These are phyloP conservation scores for Epicoccum sorghinum DNA, from an alignment of 2,329 filamentous ascomycete species.

Conservation along the genomic window DNA sequence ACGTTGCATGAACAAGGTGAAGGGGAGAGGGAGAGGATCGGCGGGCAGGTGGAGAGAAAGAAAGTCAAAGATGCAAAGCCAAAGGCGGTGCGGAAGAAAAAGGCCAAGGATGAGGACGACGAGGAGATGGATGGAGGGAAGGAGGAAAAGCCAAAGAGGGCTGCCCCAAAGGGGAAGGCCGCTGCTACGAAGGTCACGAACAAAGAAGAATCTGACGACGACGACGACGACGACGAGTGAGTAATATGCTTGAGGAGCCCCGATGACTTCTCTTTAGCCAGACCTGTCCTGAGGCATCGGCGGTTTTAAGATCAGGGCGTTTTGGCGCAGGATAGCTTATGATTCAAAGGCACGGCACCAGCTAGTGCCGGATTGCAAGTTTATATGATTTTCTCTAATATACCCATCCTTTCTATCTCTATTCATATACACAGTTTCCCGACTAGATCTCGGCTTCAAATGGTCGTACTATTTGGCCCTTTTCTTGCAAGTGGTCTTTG, in stretches of 20 bases:
- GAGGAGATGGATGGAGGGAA: constrained; percentile 3
- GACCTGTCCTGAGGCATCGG: too few species aligned
- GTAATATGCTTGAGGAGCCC: background rate
- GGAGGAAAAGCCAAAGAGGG: constrained; percentile 15
- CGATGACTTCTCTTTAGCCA: too few species aligned
- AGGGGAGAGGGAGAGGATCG: constrained; percentile 74
- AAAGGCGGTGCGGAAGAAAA: constrained; percentile 43
- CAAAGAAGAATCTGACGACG: constrained; percentile 25
- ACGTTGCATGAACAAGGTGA: constrained; percentile 71
- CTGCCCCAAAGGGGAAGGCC: constrained; percentile 20
- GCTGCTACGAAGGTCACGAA: constrained; percentile 23
- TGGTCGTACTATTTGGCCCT: constrained; percentile 77
- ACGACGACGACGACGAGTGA: constrained; percentile 15
- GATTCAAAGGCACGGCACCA: background rate
- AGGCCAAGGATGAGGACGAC: constrained; percentile 8
- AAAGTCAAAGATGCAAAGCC: constrained; percentile 48
- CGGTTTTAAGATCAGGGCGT: too few species aligned
- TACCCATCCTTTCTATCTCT: background rate
- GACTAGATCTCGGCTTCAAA: constrained; percentile 61
- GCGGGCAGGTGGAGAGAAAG: constrained; percentile 75
- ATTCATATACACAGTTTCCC: background rate
- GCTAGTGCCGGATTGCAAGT: background rate
- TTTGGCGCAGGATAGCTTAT: background rate
- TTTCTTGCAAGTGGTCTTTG: constrained; percentile 76
- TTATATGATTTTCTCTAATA: background rate